Conservation (phyloP, 352 stramenopile species). For the Peronospora destructor region DNA sequence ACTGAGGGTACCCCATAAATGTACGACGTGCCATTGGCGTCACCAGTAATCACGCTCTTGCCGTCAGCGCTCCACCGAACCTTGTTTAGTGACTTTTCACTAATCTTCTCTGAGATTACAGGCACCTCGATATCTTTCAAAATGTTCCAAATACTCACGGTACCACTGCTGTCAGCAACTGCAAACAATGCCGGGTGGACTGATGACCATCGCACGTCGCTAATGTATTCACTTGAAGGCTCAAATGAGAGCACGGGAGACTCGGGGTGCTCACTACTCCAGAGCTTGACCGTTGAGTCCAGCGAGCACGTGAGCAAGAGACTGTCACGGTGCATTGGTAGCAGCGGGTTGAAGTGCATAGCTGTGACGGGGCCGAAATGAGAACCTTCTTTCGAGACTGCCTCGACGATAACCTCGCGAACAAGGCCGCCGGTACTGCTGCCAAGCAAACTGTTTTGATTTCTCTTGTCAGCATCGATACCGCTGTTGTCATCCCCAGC, state of each 20-base stretch:
- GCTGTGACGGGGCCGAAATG: constrained; percentile 82
- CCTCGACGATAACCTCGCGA: constrained; percentile 65
- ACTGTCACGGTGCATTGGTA: constrained; percentile 63
- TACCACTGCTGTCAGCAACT: constrained; percentile 67
- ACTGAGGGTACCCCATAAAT: constrained; percentile 78
- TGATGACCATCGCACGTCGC: constrained; percentile 81
- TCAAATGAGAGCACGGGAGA: constrained; percentile 75
- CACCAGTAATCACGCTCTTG: constrained; percentile 72
- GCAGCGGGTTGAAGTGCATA: constrained; percentile 78
- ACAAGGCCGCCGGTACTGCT: constrained; percentile 24
- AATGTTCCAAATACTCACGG: constrained; percentile 81
- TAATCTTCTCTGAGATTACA: constrained; percentile 55
- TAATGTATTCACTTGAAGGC: constrained; percentile 84
- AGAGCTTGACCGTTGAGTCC: constrained; percentile 85
- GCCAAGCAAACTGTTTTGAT: constrained; percentile 22
- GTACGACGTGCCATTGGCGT: constrained; percentile 61
- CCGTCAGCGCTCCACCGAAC: constrained; percentile 74
- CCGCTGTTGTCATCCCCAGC: constrained; percentile 17
- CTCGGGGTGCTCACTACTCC: constrained; percentile 71
- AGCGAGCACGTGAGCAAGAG: constrained; percentile 73
- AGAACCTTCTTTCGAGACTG: constrained; percentile 53
- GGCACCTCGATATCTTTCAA: constrained; percentile 72
- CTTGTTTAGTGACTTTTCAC: constrained; percentile 75
- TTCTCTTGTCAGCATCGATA: constrained; percentile 38
- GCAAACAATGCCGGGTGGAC: constrained; percentile 76